Evolutionary conservation across 2,329 filamentous ascomycete genomes (phyloP).

Genomic region (Aureobasidium musti): DNA sequence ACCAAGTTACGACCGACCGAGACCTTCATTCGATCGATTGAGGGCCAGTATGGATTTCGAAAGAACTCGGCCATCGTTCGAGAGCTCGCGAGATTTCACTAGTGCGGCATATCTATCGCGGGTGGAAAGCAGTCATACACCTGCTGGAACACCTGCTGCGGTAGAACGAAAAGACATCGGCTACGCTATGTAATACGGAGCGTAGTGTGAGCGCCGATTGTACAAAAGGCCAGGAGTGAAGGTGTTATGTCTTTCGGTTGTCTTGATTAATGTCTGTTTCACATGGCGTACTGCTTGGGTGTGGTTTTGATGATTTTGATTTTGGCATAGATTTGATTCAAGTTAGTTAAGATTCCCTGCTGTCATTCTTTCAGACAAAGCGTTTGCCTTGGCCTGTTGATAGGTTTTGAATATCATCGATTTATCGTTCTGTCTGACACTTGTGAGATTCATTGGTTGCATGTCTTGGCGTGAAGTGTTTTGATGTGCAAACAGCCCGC

Average conservation of each 20-base stretch:
- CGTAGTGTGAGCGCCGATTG: not conserved
- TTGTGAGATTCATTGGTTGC: not conserved
- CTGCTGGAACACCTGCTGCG: conserved; percentile 17
- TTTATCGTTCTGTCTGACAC: not conserved
- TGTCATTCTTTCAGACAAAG: conserved; percentile 27
- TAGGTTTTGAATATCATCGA: conserved; percentile 24
- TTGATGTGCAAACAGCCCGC: conserved; percentile 18
- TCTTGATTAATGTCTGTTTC: conserved; percentile 27
- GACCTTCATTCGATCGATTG: conserved; percentile 86
- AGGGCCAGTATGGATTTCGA: conserved; percentile 79
- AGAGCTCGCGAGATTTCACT: conserved; percentile 87
- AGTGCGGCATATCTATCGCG: conserved; percentile 81
- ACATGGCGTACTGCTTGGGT: conserved; percentile 1
- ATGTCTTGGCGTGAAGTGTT: conserved; percentile 25
- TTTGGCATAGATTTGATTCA: conserved; percentile 27
- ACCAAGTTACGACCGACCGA: conserved; percentile 57
- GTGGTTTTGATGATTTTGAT: conserved; percentile 24
- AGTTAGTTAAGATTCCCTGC: conserved; percentile 24
- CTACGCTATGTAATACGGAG: conserved; percentile 20
- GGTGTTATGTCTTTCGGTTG: conserved; percentile 8
- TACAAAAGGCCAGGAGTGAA: conserved; percentile 21
- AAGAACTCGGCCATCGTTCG: conserved; percentile 71
- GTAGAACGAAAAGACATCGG: conserved; percentile 21
- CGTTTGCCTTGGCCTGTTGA: conserved; percentile 9
- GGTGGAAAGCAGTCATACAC: conserved; percentile 60